Evolutionary conservation across 257 asterid genomes (phyloP).

Genomic region (Perilla frutescens): DNA sequence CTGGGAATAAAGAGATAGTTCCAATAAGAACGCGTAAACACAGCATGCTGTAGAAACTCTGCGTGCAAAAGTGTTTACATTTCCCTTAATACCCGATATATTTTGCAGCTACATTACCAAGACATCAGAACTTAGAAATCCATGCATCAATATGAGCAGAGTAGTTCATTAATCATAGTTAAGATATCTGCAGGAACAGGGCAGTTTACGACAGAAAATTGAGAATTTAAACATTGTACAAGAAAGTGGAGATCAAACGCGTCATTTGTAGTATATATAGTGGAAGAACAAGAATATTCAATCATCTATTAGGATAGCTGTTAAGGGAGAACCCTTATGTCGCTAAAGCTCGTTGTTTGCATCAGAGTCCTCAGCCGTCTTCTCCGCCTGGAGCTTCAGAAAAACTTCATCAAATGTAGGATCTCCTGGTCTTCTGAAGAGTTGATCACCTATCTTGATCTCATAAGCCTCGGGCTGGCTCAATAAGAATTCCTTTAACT

Average conservation of each 20-base stretch:
- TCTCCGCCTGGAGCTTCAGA: constrained; percentile 50
- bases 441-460: constrained; percentile 83
- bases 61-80: not conserved
- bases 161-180: not conserved
- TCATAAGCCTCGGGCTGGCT: constrained; percentile 88
- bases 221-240: constrained; percentile 21
- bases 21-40: not conserved
- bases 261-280: not conserved
- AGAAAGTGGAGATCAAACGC: constrained; percentile 23
- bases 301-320: not conserved
- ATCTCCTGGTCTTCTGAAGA: constrained; percentile 80
- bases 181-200: constrained; percentile 7
- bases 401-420: constrained; percentile 80
- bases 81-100: not conserved
- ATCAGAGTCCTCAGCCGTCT: constrained; percentile 33
- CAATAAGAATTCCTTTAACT: constrained; percentile 80
- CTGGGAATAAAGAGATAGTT: not conserved
- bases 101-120: not conserved
- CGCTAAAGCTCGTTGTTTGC: constrained; percentile 54
- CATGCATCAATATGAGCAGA: constrained; percentile 8
- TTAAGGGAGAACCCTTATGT: not conserved
- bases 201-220: constrained; percentile 4
- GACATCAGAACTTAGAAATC: constrained; percentile 5
- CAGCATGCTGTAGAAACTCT: not conserved
- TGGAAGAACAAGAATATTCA: constrained; percentile 1